Evolutionary conservation across 257 asterid species (phyloP), one percentile per base, ranked within the genome.

Genomic region (Nicotiana otophora): DNA sequence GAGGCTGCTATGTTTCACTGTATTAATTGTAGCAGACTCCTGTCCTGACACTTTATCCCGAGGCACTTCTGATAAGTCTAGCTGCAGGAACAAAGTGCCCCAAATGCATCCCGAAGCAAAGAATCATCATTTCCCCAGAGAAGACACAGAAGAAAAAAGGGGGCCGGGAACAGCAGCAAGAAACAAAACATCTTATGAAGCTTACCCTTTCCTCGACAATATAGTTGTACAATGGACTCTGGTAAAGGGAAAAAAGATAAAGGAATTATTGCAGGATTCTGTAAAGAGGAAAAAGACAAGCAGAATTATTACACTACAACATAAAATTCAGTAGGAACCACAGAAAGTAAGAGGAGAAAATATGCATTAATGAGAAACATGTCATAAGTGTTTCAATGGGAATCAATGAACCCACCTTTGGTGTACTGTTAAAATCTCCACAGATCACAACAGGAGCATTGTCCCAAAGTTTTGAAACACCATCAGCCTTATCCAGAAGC

Each of bases 371-470:
- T 34, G 57, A 80, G 82, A 69, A 82, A 7, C n/a, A 39, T 28
- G 70, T 12, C 42, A 72, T 19, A 81, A 15, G 80, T 0, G 63
- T 34, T 75, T 15, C 63, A 51, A 15, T 75, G 83, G 78, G 83
- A 55, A 83, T 57, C 34, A 82, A 84, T 12, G 74, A 87, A 83
- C 51, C 65, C 39, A 94, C 99, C 96, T 92, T 87, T 2, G 99
- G 99, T 39, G 97, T 96, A 91, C 98, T 89, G 91, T 96, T 96
- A 87, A 96, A 96, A 89, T 96, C 99, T 81, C 99, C 99, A 89
- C 99, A 96, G 78, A 96, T 72, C 82, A 94, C 88, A 58, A 96
- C 51, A 69, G 97, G 97, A 86, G 98, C 95, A 86, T 90, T 92
- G 88, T 90, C 94, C 99, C 99, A 96, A 88, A 89, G 96, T 88